A percentile compares a stretch with the other conserved stretches of the same genome.
These are phyloP conservation scores for slime mould (Dictyostelium discoideum) DNA, from an alignment of 78 protist species.

Conservation along the genomic window DNA sequence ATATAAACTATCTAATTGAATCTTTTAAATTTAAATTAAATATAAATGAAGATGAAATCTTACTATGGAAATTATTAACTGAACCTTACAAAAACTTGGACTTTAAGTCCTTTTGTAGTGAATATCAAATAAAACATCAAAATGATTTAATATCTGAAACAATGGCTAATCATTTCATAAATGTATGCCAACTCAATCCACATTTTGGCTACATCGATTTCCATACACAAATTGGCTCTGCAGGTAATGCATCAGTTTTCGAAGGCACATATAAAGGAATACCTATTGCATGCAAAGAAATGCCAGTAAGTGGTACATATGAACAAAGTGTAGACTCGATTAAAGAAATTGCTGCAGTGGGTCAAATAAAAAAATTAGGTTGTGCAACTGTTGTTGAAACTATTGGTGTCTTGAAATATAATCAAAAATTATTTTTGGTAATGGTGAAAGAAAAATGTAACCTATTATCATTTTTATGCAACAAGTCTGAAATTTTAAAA, in stretches of 20 bases:
- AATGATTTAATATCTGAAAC: not conserved
- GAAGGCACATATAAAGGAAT: not conserved
- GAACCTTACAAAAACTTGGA: too few relatives aligned
- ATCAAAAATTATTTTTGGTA: too few relatives aligned
- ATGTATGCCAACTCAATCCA: not conserved
- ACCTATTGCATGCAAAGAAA: not conserved
- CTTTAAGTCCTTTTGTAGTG: not conserved
- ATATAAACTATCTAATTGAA: too few relatives aligned
- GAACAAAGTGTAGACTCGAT: not conserved
- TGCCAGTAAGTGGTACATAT: not conserved
- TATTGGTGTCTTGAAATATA: not conserved
- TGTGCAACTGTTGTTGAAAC: not conserved
- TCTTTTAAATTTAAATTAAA: too few relatives aligned
- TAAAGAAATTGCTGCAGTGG: not conserved
- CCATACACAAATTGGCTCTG: not conserved
- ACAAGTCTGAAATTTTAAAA: not conserved
- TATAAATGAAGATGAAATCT: too few relatives aligned
- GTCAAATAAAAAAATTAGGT: not conserved
- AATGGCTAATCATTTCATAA: not conserved
- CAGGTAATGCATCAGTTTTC: not conserved
- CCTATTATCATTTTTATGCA: not conserved
- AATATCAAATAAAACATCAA: too few relatives aligned
- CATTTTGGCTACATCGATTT: not conserved
- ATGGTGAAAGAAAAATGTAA: not conserved
- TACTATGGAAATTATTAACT: too few relatives aligned